These are phyloP conservation scores for Guillardia theta DNA, from an alignment of 78 protist species.

Conservation along the genomic window DNA sequence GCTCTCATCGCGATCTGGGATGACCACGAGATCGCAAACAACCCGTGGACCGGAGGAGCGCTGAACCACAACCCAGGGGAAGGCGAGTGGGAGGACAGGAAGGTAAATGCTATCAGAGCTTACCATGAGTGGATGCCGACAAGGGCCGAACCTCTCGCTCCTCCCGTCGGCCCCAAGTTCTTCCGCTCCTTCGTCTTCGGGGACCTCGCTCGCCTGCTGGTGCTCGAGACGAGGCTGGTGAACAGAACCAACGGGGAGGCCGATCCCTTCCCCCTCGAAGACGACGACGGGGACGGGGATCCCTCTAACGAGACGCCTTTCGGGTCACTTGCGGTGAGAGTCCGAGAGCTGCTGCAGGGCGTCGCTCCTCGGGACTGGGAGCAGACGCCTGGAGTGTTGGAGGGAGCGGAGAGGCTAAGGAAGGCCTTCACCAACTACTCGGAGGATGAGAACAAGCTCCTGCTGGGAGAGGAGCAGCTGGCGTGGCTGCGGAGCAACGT, in stretches of 20 bases:
- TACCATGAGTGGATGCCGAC: slow-evolving; percentile 37
- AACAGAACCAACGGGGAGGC: neutral
- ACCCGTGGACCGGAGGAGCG: neutral
- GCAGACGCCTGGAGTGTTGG: neutral
- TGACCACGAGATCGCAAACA: slow-evolving; percentile 8
- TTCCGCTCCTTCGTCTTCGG: neutral
- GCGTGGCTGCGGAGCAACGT: neutral
- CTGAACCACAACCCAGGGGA: neutral
- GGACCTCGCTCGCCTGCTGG: neutral
- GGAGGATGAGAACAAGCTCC: neutral
- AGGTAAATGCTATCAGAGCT: neutral
- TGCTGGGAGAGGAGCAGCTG: neutral
- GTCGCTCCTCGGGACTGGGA: neutral
- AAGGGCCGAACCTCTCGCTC: neutral
- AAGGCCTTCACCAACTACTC: neutral
- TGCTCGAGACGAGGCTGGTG: slow-evolving; percentile 28
- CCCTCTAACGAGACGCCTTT: neutral
- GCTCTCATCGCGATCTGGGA: slow-evolving; percentile 32
- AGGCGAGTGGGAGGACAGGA: neutral
- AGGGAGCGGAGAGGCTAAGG: neutral
- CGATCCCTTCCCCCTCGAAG: neutral
- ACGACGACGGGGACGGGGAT: neutral
- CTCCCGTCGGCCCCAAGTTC: neutral
- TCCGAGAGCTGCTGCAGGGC: neutral
- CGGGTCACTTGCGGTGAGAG: neutral